phyloP scores from a whole-genome alignment of 345 rosid species.

The Aegle marmelos region DNA sequence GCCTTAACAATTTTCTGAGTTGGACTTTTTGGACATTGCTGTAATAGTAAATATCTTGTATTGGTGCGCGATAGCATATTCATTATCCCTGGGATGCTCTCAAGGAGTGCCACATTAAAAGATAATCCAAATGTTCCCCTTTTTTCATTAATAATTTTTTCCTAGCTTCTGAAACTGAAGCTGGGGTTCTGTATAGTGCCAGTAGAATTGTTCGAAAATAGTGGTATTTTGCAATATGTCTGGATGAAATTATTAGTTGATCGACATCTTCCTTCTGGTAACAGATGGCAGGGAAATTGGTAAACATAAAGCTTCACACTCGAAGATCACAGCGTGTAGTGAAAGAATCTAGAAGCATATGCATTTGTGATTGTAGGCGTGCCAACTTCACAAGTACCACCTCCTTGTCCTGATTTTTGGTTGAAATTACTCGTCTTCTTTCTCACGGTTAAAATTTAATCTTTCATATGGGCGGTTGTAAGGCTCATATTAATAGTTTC shows the following conservation, averaged over 20 bases:
- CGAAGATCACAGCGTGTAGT: constrained; percentile 72
- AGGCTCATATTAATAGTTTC: background rate
- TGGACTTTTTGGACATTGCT: background rate
- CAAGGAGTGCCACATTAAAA: too few species aligned
- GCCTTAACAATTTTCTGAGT: background rate
- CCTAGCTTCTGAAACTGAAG: background rate
- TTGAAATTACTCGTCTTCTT: background rate
- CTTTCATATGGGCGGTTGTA: background rate
- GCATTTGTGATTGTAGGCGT: constrained; percentile 76
- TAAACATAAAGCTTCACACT: constrained; percentile 80
- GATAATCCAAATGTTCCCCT: background rate
- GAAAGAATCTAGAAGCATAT: constrained; percentile 71
- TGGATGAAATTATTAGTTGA: background rate
- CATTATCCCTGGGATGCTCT: too few species aligned
- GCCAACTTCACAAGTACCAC: constrained; percentile 41
- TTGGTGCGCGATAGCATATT: background rate
- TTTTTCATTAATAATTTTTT: background rate
- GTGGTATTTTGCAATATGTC: background rate
- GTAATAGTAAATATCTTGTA: background rate
- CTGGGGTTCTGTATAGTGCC: background rate
- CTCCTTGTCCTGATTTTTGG: constrained; percentile 14
- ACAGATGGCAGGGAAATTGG: constrained; percentile 86
- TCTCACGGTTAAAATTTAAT: background rate
- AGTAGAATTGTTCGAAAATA: background rate
- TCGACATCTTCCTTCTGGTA: constrained; percentile 6